Evolutionary conservation across 192 early-diverging fungal species (phyloP).

Genomic region (Powellomyces hirtus): DNA sequence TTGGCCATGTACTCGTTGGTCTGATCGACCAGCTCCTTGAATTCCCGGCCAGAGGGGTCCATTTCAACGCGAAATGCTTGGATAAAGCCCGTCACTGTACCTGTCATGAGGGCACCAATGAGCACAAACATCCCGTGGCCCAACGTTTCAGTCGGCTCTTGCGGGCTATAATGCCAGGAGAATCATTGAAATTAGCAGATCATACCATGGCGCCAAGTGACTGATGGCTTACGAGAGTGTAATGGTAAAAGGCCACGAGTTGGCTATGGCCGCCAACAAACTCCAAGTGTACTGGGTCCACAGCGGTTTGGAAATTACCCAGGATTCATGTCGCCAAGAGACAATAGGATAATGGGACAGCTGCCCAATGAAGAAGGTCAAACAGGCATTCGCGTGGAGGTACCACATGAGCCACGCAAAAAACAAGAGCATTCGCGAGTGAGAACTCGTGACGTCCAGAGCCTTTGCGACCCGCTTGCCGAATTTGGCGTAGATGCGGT

Average conservation of each 20-base stretch:
- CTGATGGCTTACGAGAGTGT: not conserved
- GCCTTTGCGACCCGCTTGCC: not conserved
- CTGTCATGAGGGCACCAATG: conserved; percentile 18
- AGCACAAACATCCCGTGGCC: conserved; percentile 9
- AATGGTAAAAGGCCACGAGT: conserved; percentile 19
- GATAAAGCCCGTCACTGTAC: conserved; percentile 14
- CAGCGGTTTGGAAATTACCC: not conserved
- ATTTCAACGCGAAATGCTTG: conserved; percentile 10
- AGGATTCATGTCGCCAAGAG: not conserved
- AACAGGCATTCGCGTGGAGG: conserved; percentile 16
- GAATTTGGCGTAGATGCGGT: not conserved
- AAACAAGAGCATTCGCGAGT: not conserved
- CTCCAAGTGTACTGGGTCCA: conserved; percentile 13
- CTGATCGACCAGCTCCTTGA: conserved; percentile 42
- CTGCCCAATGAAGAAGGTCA: conserved; percentile 10
- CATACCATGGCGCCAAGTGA: too few relatives aligned
- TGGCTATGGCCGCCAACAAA: conserved; percentile 15
- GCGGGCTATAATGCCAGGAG: too few relatives aligned
- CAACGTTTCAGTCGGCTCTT: not conserved
- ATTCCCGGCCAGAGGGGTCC: conserved; percentile 7
- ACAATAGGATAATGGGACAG: not conserved
- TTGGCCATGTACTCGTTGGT: conserved; percentile 40
- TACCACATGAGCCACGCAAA: conserved; percentile 4
- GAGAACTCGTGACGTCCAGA: not conserved
- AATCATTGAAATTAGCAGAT: too few relatives aligned